Evolutionary conservation across 2,329 filamentous ascomycete species (phyloP), one percentile per base, ranked within the genome.

Genomic region (Hypoxylon sp.): DNA sequence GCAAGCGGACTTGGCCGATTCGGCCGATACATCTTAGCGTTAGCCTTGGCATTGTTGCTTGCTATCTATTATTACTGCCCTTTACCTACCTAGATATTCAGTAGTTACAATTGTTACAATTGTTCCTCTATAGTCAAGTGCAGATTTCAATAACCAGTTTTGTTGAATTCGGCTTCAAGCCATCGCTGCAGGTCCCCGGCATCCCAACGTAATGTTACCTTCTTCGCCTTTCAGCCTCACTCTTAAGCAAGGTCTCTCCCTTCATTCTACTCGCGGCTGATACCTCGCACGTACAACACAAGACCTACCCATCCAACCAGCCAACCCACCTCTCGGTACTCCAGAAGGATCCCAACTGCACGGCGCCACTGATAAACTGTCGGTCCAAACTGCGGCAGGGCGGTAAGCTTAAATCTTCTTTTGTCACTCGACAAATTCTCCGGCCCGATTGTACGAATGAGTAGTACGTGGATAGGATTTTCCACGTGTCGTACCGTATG

Each of bases 391-490:
- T 41, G 25, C 53, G 53, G 53, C 53, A 56, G 25, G 55, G 59
- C 63, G 62, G 68, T 71, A 69, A 71, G 68, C 68, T 71, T 71
- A 70, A 71, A 64, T 70, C 64, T 63, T 49, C 45, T 38, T 41
- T 46, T 65, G 61, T 67, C 60, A 62, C 66, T 69, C 66, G 60
- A 65, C 53, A 67, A 65, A 65, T 65, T 59, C 34, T 52, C 63
- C 67, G 69, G 69, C 13, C 69, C 69, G 67, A 69, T 67, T 69
- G 63, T 63, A 49, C 57, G 34, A 65, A 71, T 66, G 49, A 63
- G 65, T 64, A 58, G 68, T 69, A 67, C 66, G 68, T 66, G 65
- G 68, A 59, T 53, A 56, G 36, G 45, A 21, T 48, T 60, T 66
- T 51, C 63, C 67, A 71, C 67, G 67, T 69, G 69, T 69, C 51